Conservation (phyloP, 106 monocot genomes). For the Alisma plantagoaquatica region DNA sequence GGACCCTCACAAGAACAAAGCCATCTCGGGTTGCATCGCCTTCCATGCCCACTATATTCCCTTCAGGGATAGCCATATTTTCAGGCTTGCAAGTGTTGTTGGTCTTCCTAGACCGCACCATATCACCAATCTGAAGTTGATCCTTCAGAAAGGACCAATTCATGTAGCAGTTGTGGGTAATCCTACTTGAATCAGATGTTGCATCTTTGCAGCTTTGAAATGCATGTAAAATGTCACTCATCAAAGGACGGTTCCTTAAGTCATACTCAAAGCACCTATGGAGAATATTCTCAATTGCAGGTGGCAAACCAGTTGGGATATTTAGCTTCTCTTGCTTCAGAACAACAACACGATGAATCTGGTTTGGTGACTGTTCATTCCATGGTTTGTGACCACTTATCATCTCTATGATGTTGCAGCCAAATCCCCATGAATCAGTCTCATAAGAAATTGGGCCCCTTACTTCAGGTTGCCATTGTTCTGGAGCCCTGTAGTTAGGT, state of each 20-base stretch:
- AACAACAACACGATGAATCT: slow-evolving; percentile 49
- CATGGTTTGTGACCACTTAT: slow-evolving; percentile 53
- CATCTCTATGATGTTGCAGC: slow-evolving; percentile 81
- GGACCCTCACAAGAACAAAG: slow-evolving; percentile 54
- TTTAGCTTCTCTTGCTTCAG: slow-evolving; percentile 53
- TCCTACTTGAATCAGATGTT: slow-evolving; percentile 5
- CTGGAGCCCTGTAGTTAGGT: slow-evolving; percentile 83
- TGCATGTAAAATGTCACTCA: too few species aligned
- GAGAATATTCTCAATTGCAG: slow-evolving; percentile 46
- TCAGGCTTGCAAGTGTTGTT: slow-evolving; percentile 38
- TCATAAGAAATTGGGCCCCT: slow-evolving; percentile 70
- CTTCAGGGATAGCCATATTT: slow-evolving; percentile 80
- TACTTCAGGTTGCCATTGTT: slow-evolving; percentile 64
- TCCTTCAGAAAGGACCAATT: slow-evolving; percentile 79
- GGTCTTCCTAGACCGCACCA: slow-evolving; percentile 72
- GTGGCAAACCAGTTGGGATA: slow-evolving; percentile 56
- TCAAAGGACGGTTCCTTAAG: too few species aligned
- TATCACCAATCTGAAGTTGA: slow-evolving; percentile 62
- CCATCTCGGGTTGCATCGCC: slow-evolving; percentile 10
- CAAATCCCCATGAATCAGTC: slow-evolving; percentile 84
- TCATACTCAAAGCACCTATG: too few species aligned
- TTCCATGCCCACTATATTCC: slow-evolving; percentile 70
- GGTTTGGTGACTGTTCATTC: slow-evolving; percentile 37
- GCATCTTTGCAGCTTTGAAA: slow-evolving; percentile 46
- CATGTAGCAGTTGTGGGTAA: slow-evolving; percentile 13